Evolutionary conservation across 2,329 filamentous ascomycete species (phyloP), one percentile per base, ranked within the genome.

Genomic region (Ophiostoma triangulosporum): DNA sequence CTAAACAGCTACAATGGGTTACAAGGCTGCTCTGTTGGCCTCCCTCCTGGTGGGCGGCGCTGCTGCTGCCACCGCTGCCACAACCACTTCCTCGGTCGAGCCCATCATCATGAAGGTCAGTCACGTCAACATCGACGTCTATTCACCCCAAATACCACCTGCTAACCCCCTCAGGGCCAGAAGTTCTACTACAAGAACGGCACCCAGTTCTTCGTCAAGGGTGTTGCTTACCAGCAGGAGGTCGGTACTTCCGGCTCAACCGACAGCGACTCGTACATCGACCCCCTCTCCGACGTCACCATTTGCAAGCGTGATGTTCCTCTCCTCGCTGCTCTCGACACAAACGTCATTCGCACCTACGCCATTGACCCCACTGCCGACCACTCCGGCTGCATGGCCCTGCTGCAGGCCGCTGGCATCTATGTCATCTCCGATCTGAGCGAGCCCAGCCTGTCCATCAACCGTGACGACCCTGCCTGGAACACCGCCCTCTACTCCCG

Each of bases 331-430:
- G 73, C 88, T 68, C 78, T 96, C 57, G 76, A 81, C 59, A 95
- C 89, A 70, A 98, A 98, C 73, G 82, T 83, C 62, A 91, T 98
- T 69, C 91, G 93, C 69, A 90, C 93, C 54, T 98, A 98, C 69
- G 89, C 91, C 62, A 81, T 97, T 63, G 80, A 97, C 72, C 87
- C 91, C 24, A 79, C 75, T 15, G 68, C 75, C 60, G 76, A 94
- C 71, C 93, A 98, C 73, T 74, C 77, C 52, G 76, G 75, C 51
- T 97, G 93, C 74, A 96, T 98, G 90, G 73, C 77, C 61, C 68
- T 88, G 60, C 79, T 98, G 50, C 77, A 85, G 54, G 80, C 86
- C 56, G 86, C 86, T 54, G 91, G 89, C 64, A 97, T 98, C 74
- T 98, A 97, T 69, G 83, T 98, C 64, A 80, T 98, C 62, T 86